Percentiles rank a stretch among this genome's conserved stretches.
Conservation (phyloP, 164 flowering plant genomes). For the Magnolia sinica region DNA sequence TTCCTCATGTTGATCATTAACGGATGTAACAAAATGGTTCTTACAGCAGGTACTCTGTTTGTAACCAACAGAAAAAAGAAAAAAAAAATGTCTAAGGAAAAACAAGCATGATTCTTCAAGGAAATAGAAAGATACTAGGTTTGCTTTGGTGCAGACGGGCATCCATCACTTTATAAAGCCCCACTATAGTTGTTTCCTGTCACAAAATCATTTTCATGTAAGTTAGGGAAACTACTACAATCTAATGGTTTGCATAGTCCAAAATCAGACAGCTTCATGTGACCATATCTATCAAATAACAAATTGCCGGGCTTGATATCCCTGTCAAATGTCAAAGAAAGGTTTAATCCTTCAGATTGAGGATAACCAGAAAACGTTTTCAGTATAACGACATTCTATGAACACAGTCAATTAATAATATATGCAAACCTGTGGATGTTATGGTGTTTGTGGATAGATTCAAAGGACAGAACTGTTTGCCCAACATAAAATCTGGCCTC, state of each 20-base stretch:
- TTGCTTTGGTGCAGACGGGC: conserved; percentile 65
- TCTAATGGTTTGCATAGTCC: no score
- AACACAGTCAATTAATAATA: background rate
- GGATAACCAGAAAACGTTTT: background rate
- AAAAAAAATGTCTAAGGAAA: no score
- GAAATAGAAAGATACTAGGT: conserved; percentile 31
- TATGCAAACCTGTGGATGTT: conserved; percentile 63
- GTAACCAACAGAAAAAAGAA: no score
- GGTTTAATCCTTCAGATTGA: background rate
- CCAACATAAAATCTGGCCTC: conserved; percentile 94
- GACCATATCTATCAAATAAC: no score
- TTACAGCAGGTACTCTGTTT: no score
- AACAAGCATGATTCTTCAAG: no score
- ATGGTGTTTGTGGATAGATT: conserved; percentile 90
- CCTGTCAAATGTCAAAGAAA: conserved; percentile 34
- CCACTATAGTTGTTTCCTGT: no score
- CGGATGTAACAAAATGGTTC: no score
- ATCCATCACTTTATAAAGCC: conserved; percentile 51
- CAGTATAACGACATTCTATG: background rate
- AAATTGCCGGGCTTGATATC: conserved; percentile 96
- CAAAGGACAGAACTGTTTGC: conserved; percentile 90
- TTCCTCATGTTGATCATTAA: no score
- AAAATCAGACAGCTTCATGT: no score
- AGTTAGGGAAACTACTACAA: no score
- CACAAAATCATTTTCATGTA: no score